A percentile compares a stretch with the other conserved stretches of the same genome.
Evolutionary conservation across 2,329 filamentous ascomycete genomes (phyloP).

Genomic region (Botrytis paeoniae): DNA sequence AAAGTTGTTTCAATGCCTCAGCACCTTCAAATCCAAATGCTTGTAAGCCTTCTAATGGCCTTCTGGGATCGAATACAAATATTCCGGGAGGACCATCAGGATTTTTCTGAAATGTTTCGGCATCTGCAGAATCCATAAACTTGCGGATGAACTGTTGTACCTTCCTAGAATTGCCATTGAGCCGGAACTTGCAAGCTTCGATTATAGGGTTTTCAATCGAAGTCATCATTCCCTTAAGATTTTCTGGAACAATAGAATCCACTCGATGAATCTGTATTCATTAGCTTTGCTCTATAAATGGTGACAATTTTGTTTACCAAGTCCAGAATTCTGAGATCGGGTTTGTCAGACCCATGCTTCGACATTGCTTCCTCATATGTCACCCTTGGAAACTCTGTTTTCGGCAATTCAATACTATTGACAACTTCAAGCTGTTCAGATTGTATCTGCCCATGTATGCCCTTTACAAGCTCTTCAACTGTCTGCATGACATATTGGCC

Average conservation of each 20-base stretch:
- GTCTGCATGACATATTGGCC: conserved; percentile 65
- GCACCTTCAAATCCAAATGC: conserved; percentile 72
- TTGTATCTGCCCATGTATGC: conserved; percentile 25
- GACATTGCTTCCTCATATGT: conserved; percentile 77
- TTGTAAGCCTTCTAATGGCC: conserved; percentile 73
- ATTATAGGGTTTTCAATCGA: conserved; percentile 65
- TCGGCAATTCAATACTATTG: conserved; percentile 3
- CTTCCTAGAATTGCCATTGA: conserved; percentile 50
- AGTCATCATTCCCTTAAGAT: conserved; percentile 74
- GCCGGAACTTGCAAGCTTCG: conserved; percentile 68
- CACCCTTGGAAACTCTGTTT: conserved; percentile 40
- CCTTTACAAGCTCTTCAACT: conserved; percentile 33
- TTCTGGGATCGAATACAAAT: conserved; percentile 69
- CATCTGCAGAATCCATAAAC: conserved; percentile 67
- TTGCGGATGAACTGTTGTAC: conserved; percentile 60
- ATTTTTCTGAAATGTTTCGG: conserved; percentile 61
- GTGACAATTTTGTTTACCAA: conserved; percentile 45
- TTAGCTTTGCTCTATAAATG: conserved; percentile 26
- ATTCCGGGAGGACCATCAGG: conserved; percentile 76
- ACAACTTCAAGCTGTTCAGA: neutral
- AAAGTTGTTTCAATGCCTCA: conserved; percentile 44
- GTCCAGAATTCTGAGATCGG: conserved; percentile 74
- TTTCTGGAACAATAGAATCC: conserved; percentile 57
- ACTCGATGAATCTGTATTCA: conserved; percentile 60
- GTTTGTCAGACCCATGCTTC: conserved; percentile 85